Base-by-base conservation (phyloP, 148 eudicot species). In the Spergularia bocconei region DNA sequence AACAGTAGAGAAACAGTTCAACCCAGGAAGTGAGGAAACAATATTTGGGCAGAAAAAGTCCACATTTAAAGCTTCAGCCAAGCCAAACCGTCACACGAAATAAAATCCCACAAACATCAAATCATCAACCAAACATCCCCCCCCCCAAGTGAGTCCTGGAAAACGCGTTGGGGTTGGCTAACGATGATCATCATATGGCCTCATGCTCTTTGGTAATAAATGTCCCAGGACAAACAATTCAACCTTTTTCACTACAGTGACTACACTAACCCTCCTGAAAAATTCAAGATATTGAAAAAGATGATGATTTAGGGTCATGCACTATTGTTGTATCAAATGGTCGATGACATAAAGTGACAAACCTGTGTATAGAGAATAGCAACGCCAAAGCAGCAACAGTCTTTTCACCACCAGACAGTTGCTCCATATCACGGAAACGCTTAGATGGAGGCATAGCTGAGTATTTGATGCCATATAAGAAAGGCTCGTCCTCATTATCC, bases 401-500 rank as follows among this genome's bases (percentile, higher is more conserved):
- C 86, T 96, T 96, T 82, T 96, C 99, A 72, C 99, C 99, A 70
- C 99, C 99, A 65, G 99, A 96, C 41, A 96, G 88, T 71, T 91
- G 98, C 52, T 93, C 96, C 99, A 96, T 92, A 79, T 91, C 99
- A 79, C 98, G 97, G 63, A 85, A 96, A 6, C 98, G 96, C 87
- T 92, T 96, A 16, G 98, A 91, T 74, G 99, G 99, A 71, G 99
- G 98, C 99, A 96, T 96, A 52, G 98, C 94, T 64, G 94, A 88
- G 84, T 83, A 96, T 82, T 87, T 91, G 64, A 96, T 89, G 61
- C 99, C 99, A 80, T 89, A 79, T 69, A 92, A 85, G 80, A 88
- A 96, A 23, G 98, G 99, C 25, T 96, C 99, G 61, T 96, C 99
- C 60, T 84, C 94, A 44, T 92, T 92, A 71, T 96, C 99, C 82